phyloP scores from a whole-genome alignment of 805 yeast species.

The Candida vartiovaarae region DNA sequence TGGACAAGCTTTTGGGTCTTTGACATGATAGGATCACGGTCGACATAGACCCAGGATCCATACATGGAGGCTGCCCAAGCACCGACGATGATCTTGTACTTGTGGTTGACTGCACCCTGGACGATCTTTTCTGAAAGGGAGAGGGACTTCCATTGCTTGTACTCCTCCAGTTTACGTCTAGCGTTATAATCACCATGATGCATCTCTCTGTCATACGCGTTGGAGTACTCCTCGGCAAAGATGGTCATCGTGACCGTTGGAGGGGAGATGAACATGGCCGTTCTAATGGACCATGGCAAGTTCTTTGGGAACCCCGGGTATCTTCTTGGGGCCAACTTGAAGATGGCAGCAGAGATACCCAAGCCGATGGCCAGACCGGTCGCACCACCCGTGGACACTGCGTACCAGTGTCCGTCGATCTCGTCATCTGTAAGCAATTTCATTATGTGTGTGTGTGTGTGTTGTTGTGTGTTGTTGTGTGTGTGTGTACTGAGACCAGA shows the following conservation, averaged over 20 bases:
- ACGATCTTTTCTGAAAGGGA: constrained; percentile 42
- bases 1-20: constrained; percentile 75
- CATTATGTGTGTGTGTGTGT: constrained; percentile 34
- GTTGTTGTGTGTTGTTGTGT: not conserved
- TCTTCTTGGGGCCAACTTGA: constrained; percentile 40
- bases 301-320: constrained; percentile 37
- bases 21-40: constrained; percentile 69
- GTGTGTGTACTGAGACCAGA: no score
- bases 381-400: constrained; percentile 52
- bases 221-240: constrained; percentile 65
- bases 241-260: constrained; percentile 56
- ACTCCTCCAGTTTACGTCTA: constrained; percentile 36
- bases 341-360: constrained; percentile 46
- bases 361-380: constrained; percentile 56
- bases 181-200: constrained; percentile 41
- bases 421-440: constrained; percentile 63
- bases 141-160: constrained; percentile 44
- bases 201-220: constrained; percentile 52
- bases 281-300: constrained; percentile 49
- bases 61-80: constrained; percentile 77
- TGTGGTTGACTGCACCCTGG: constrained; percentile 44
- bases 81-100: constrained; percentile 60
- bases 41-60: constrained; percentile 71
- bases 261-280: constrained; percentile 65
- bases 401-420: constrained; percentile 54